These are phyloP conservation scores for Chytridiales sp. DNA, from an alignment of 371 early-diverging fungal genomes.

Conservation along the genomic window DNA sequence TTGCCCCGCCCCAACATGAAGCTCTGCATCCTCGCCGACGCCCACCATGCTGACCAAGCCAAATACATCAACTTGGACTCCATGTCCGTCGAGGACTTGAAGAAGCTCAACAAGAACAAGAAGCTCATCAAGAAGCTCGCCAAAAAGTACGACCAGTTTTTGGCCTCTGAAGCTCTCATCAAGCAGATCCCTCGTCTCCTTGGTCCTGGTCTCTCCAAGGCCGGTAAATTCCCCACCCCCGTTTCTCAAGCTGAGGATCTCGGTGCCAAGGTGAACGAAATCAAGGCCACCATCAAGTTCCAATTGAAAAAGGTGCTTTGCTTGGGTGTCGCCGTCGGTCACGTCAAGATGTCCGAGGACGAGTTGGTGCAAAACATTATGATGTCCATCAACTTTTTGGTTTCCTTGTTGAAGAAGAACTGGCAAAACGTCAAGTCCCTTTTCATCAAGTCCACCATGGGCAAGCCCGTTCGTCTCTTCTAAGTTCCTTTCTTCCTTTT, in stretches of 20 bases:
- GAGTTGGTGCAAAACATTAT: slow-evolving; percentile 96
- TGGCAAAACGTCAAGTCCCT: slow-evolving; percentile 99
- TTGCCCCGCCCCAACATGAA: slow-evolving; percentile 90
- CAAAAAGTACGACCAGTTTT: slow-evolving; percentile 91
- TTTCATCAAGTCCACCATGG: slow-evolving; percentile 98
- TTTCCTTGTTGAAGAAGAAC: slow-evolving; percentile 98
- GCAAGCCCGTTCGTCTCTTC: slow-evolving; percentile 65
- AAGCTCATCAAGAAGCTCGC: slow-evolving; percentile 98
- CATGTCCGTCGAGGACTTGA: slow-evolving; percentile 96
- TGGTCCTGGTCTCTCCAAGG: slow-evolving; percentile 94
- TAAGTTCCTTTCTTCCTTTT: too few species aligned
- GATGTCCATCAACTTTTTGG: slow-evolving; percentile 97
- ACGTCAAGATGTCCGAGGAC: slow-evolving; percentile 94
- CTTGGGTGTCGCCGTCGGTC: slow-evolving; percentile 97
- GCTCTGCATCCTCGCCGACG: slow-evolving; percentile 96
- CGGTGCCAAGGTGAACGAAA: slow-evolving; percentile 87
- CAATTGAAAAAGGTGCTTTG: slow-evolving; percentile 99
- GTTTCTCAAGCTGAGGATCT: slow-evolving; percentile 92
- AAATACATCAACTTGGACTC: slow-evolving; percentile 89
- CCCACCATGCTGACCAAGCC: slow-evolving; percentile 93
- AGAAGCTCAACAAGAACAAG: slow-evolving; percentile 99
- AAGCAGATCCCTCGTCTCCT: slow-evolving; percentile 98
- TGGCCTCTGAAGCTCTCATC: slow-evolving; percentile 96
- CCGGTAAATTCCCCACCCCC: slow-evolving; percentile 98
- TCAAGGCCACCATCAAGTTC: slow-evolving; percentile 98